Base-by-base conservation (phyloP, 1,139 yeast genomes). In the Diutina siamensis region DNA sequence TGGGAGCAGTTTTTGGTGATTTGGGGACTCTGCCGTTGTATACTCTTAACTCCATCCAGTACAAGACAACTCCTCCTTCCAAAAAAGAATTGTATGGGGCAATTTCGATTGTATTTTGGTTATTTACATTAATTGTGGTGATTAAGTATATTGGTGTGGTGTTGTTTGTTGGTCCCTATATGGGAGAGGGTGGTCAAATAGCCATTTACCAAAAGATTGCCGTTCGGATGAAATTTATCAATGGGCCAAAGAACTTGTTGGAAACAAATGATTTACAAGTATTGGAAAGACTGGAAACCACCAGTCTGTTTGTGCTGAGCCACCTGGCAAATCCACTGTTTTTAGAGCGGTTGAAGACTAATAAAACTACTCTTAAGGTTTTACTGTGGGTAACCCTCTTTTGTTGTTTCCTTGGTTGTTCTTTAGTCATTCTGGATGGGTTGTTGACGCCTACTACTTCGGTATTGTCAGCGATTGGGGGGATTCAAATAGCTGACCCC, bases 1-100 rank as follows among this genome's bases (percentile, higher is more conserved):
- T 78, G 36, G 83, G 83, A 28, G 76, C 79, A 13, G 74, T 77
- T 44, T 78, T 76, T 55, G 82, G 83, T 49, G 83, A 78, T 57
- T 60, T 78, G 46, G 81, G 80, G 31, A 78, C 83, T 4, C 74
- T 80, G 12, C 83, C 83, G 1, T 60, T 78, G 48, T 78, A 78
- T 55, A 73, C 70, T 10, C 58, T 72, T 50, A 65, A 73, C 48
- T 65, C 78, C 15, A 65, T 76, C 48, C 65, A 69, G 47, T 63
- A 63, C 51, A 53, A 59, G 3, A 52, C 61, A 21, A 48, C 50
- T 10, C 60, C 64, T 3, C 68, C 71, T 2, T 51, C 60, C 5
- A 50, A 58, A 42, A 61, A 64, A 2, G 77, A 75, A 44, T 53
- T 74, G 20, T 63, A 69, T 46, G 83, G 83, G 9, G 78, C 73